Conservation (phyloP, 2,329 filamentous ascomycete species). For the Cercospora sp. region DNA sequence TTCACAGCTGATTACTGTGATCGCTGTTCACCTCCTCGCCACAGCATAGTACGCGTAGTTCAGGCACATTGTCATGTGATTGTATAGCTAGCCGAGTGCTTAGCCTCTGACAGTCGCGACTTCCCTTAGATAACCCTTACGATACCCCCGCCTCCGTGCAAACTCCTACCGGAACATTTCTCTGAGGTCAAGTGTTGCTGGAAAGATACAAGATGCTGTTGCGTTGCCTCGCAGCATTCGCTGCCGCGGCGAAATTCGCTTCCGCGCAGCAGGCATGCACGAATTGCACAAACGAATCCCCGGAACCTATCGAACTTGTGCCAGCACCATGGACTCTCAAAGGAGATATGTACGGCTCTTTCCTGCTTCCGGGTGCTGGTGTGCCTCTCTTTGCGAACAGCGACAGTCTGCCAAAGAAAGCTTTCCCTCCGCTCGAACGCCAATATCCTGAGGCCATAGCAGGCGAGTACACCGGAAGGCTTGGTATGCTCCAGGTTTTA, state of each 20-base stretch:
- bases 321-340: conserved; percentile 25
- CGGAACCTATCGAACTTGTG: conserved; percentile 16
- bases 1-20: background rate
- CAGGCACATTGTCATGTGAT: background rate
- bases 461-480: conserved; percentile 19
- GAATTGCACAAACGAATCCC: conserved; percentile 25
- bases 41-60: background rate
- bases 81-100: background rate
- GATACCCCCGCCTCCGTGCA: background rate
- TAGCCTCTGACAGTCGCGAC: background rate
- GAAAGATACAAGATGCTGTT: background rate
- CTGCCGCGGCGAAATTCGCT: background rate
- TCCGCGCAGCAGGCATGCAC: conserved; percentile 14
- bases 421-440: conserved; percentile 21
- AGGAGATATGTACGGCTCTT: conserved; percentile 21
- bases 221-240: background rate
- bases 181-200: background rate
- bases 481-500: conserved; percentile 29
- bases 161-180: background rate
- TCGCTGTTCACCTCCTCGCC: background rate
- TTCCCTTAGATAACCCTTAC: background rate
- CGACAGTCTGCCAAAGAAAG: conserved; percentile 16
- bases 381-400: conserved; percentile 10
- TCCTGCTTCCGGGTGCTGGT: conserved; percentile 18
- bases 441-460: conserved; percentile 16